Conservation (phyloP, 768 basidiomycete genomes). For the Rossbeevera mucosa region DNA sequence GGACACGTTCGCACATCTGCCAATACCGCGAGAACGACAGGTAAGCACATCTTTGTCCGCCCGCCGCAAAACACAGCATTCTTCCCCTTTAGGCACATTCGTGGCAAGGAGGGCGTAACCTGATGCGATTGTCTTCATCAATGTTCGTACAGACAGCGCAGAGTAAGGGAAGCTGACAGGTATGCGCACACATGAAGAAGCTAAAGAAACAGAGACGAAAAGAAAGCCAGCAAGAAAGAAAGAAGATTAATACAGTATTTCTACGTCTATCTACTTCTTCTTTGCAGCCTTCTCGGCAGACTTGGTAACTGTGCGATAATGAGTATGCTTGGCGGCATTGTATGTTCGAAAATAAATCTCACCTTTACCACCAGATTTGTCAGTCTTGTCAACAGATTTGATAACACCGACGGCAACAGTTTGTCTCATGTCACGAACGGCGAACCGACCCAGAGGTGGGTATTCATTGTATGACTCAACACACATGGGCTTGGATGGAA, state of each 20-base stretch:
- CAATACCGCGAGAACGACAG: neutral
- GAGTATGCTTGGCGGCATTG: constrained; percentile 2
- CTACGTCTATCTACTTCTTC: constrained; percentile 92
- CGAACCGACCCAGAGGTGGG: constrained; percentile 98
- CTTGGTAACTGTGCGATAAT: constrained; percentile 66
- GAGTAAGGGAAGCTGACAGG: constrained; percentile 32
- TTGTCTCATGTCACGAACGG: constrained; percentile 99
- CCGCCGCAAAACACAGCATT: too few species aligned
- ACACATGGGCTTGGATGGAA: constrained; percentile 96
- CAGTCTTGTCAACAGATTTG: constrained; percentile 95
- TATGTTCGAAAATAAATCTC: constrained; percentile 24
- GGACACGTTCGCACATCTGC: constrained; percentile 7
- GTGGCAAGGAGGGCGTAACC: constrained; percentile 16
- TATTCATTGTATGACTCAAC: constrained; percentile 94
- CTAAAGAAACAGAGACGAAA: constrained; percentile 38
- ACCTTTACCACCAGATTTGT: constrained; percentile 86
- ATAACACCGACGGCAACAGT: constrained; percentile 99
- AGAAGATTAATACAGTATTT: constrained; percentile 63
- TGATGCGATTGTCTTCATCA: constrained; percentile 35
- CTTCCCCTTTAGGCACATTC: neutral
- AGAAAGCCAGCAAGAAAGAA: constrained; percentile 45
- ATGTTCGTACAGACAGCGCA: constrained; percentile 47
- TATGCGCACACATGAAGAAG: constrained; percentile 29
- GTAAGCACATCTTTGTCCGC: too few species aligned
- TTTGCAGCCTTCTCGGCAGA: constrained; percentile 93